Base-by-base conservation (phyloP, 352 stramenopile genomes). In the Nothophytophthora sp. region DNA sequence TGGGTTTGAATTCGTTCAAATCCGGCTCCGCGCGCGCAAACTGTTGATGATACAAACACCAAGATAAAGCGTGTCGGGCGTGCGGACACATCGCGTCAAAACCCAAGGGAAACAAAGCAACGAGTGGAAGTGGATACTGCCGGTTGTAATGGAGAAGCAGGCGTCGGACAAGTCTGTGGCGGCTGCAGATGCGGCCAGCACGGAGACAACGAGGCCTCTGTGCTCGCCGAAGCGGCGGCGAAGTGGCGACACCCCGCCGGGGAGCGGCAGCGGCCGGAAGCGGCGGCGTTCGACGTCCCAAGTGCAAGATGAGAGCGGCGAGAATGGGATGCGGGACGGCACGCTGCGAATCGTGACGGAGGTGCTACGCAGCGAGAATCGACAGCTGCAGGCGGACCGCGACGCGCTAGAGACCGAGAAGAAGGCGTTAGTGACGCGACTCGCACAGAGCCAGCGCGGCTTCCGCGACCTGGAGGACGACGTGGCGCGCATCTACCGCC, bases 311-410 rank as follows among this genome's bases (percentile, higher is more conserved):
- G n/a, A n/a, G n/a, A n/a, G n/a, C n/a, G n/a, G n/a, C n/a, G n/a
- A n/a, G n/a, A n/a, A n/a, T 12, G 29, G 12, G 5, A 7, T 64
- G 10, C 42, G 52, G 12, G 60, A 64, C 20, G 60, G 64, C 8
- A 60, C 57, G 29, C 62, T 81, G 43, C 66, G 55, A 22, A 65
- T 72, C 27, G 74, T 63, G 40, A 66, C 70, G 34, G 61, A 82
- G 45, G 39, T 60, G 34, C 42, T 81, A 32, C 66, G 68, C 13
- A 27, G 25, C 19, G 71, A 81, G 37, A 83, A 83, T 50, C 36
- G 53, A 23, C 55, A 73, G 40, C 54, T 82, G 3, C 48, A 59
- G 43, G 16, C 34, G 25, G 49, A 50, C 23, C 51, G 51, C 28
- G 38, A 48, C 2, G 41, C 24, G n/a, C 36, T 72, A 2, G 40